Evolutionary conservation across 2,329 filamentous ascomycete species (phyloP).

Genomic region (Nemania diffusa): DNA sequence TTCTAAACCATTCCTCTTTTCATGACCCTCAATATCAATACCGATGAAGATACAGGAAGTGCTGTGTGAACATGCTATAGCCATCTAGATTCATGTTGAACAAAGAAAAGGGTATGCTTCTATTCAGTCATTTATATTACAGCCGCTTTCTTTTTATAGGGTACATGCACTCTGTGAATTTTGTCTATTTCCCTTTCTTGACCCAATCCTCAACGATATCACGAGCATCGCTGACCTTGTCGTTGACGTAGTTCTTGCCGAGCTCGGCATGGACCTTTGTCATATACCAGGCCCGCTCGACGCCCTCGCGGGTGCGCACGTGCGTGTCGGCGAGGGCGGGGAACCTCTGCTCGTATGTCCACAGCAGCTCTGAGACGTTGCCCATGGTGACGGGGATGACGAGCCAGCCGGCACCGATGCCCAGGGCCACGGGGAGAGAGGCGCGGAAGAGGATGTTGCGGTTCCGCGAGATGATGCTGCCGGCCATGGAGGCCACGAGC

Average conservation of each 20-base stretch:
- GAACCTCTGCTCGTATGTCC: constrained; percentile 92
- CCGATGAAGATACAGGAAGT: background rate
- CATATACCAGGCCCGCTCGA: constrained; percentile 76
- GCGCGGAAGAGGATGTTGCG: constrained; percentile 85
- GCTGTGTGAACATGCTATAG: background rate
- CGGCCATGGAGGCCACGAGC: constrained; percentile 92
- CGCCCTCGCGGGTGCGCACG: constrained; percentile 73
- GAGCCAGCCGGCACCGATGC: constrained; percentile 83
- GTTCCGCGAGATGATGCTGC: constrained; percentile 89
- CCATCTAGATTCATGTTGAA: constrained; percentile 19
- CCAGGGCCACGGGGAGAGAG: constrained; percentile 79
- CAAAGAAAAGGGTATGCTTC: constrained; percentile 38
- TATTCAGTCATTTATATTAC: constrained; percentile 47
- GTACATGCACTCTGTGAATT: constrained; percentile 13
- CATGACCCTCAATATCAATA: background rate
- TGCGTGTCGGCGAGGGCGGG: constrained; percentile 87
- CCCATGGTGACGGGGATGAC: constrained; percentile 89
- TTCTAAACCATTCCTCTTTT: background rate
- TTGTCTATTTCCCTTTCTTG: constrained; percentile 80
- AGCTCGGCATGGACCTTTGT: constrained; percentile 79
- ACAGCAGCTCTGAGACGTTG: constrained; percentile 86
- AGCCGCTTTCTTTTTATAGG: constrained; percentile 29
- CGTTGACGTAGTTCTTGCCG: constrained; percentile 77
- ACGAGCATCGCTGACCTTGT: constrained; percentile 79
- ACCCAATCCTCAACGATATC: constrained; percentile 89